Evolutionary conservation across 208 protist species (phyloP).

Genomic region (Jaenimonas drosophilae): DNA sequence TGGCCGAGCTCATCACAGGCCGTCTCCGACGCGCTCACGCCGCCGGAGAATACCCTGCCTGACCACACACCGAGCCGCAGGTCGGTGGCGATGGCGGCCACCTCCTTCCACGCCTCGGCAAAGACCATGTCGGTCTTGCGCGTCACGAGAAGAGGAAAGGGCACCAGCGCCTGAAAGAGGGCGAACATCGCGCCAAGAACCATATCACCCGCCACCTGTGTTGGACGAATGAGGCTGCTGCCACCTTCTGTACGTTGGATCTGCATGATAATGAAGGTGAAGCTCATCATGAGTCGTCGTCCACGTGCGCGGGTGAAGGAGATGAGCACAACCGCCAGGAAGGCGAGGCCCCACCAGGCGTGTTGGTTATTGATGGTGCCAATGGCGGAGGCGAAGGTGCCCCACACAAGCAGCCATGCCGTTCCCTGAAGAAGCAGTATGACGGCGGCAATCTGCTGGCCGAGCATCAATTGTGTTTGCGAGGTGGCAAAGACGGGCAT

Average conservation of each 20-base stretch:
- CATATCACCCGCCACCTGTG: slow-evolving; percentile 17
- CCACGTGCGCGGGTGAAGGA: slow-evolving; percentile 28
- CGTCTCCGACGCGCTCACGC: slow-evolving; percentile 11
- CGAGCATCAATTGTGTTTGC: slow-evolving; percentile 24
- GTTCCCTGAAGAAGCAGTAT: slow-evolving; percentile 14
- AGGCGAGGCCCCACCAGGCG: slow-evolving; percentile 36
- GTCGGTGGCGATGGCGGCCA: slow-evolving; percentile 15
- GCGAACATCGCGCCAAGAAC: slow-evolving; percentile 24
- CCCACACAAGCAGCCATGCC: slow-evolving; percentile 26
- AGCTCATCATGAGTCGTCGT: slow-evolving; percentile 17
- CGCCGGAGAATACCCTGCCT: slow-evolving; percentile 13
- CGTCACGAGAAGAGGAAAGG: slow-evolving; percentile 25
- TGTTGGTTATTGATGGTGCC: slow-evolving; percentile 9
- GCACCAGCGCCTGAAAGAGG: slow-evolving; percentile 22
- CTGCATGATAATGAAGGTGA: slow-evolving; percentile 35
- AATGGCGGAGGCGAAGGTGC: slow-evolving; percentile 13
- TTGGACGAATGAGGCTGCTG: slow-evolving; percentile 3
- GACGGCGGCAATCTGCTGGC: slow-evolving; percentile 21
- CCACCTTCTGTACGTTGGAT: slow-evolving; percentile 11
- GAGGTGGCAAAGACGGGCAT: slow-evolving; percentile 13
- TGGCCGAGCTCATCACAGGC: slow-evolving; percentile 23
- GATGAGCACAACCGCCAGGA: slow-evolving; percentile 18
- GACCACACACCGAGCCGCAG: slow-evolving; percentile 28
- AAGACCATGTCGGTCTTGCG: slow-evolving; percentile 16
- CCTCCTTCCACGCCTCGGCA: slow-evolving; percentile 14